Conservation (phyloP, 108 stramenopile genomes). For the Cyclotella atomus region DNA sequence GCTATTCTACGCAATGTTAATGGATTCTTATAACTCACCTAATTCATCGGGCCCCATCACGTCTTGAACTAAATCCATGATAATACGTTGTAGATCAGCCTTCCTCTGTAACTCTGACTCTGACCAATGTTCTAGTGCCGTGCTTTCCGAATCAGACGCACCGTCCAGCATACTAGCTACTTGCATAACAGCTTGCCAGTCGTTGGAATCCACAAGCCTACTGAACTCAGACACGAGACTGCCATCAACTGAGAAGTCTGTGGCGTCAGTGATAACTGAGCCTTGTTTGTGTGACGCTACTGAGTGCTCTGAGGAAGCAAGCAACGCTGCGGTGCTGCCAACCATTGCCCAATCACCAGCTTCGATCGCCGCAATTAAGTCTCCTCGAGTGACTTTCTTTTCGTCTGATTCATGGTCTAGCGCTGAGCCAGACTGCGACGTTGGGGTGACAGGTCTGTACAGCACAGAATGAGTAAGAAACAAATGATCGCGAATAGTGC, state of each 20-base stretch:
- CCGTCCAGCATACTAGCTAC: constrained; percentile 5
- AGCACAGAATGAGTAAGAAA: too few relatives aligned
- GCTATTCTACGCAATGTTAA: too few relatives aligned
- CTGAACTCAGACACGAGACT: background rate
- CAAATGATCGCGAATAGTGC: too few relatives aligned
- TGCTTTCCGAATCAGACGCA: constrained; percentile 9
- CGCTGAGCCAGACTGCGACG: background rate
- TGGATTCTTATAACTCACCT: background rate
- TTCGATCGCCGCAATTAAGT: constrained; percentile 3
- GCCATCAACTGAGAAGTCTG: background rate
- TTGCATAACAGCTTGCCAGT: constrained; percentile 10
- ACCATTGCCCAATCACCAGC: constrained; percentile 6
- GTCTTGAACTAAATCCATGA: constrained; percentile 26
- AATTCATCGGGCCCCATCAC: constrained; percentile 51
- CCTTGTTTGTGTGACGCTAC: background rate
- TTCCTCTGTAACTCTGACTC: background rate
- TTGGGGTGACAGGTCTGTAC: background rate
- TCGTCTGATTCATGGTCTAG: background rate
- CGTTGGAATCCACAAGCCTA: constrained; percentile 4
- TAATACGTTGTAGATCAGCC: background rate
- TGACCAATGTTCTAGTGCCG: background rate
- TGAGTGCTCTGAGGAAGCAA: background rate
- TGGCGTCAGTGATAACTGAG: background rate
- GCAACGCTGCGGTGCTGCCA: background rate
- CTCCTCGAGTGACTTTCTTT: background rate